phyloP scores from a whole-genome alignment of 78 protist species.

The Cyanophora paradoxa region DNA sequence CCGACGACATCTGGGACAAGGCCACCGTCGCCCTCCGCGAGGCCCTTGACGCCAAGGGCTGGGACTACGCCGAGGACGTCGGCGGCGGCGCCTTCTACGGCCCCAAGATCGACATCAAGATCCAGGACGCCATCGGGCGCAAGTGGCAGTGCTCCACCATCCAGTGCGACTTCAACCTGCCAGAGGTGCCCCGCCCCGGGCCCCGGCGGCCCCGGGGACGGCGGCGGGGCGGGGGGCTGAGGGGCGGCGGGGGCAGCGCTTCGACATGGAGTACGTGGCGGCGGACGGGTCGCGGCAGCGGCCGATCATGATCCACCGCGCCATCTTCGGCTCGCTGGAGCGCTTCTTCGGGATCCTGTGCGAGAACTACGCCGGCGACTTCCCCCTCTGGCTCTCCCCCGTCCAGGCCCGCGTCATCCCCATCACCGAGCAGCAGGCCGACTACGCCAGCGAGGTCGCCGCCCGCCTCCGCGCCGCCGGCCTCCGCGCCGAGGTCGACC shows the following conservation, averaged over 20 bases:
- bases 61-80: conserved; percentile 23
- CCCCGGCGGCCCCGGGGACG: no score
- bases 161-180: conserved; percentile 47
- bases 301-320: conserved; percentile 43
- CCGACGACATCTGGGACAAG: conserved; percentile 31
- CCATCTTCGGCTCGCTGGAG: conserved; percentile 44
- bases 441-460: neutral
- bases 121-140: conserved; percentile 34
- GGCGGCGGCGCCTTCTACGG: conserved; percentile 53
- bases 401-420: conserved; percentile 16
- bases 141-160: conserved; percentile 38
- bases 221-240: no score
- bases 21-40: neutral
- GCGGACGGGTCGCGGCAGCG: conserved; percentile 7
- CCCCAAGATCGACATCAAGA: conserved; percentile 41
- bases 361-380: conserved; percentile 27
- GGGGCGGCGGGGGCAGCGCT: conserved; percentile 12
- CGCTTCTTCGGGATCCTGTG: conserved; percentile 35
- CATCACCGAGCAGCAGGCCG: neutral
- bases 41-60: conserved; percentile 23
- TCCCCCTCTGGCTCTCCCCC: conserved; percentile 38
- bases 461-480: neutral
- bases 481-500: conserved; percentile 15
- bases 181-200: neutral
- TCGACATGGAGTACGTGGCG: conserved; percentile 31